These are phyloP conservation scores for Litsea cubeba DNA, from an alignment of 164 flowering plant genomes.

Conservation along the genomic window DNA sequence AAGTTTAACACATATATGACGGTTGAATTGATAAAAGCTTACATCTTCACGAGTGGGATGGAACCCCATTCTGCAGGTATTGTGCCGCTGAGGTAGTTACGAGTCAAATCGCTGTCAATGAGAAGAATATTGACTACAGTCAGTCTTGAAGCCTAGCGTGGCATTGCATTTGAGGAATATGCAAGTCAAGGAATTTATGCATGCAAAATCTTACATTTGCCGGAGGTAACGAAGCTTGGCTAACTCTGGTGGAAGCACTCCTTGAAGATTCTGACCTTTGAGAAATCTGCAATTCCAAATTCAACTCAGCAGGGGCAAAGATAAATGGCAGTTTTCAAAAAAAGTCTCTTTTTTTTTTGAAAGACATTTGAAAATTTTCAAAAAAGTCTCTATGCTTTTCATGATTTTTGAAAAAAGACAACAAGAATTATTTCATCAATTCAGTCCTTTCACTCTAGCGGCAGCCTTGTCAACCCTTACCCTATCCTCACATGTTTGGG, in stretches of 20 bases:
- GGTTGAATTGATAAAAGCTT: constrained; percentile 10
- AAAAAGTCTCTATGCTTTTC: too few species aligned
- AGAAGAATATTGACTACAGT: not conserved
- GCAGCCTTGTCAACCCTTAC: too few species aligned
- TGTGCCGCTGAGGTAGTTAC: constrained; percentile 62
- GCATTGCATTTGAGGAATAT: not conserved
- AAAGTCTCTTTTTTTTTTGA: too few species aligned
- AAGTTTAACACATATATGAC: not conserved
- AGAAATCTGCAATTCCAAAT: not conserved
- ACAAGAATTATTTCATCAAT: too few species aligned
- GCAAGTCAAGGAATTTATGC: not conserved
- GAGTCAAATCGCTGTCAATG: constrained; percentile 50
- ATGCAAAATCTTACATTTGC: not conserved
- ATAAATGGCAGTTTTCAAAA: too few species aligned
- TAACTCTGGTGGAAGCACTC: constrained; percentile 5
- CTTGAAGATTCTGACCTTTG: not conserved
- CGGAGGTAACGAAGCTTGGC: constrained; percentile 1
- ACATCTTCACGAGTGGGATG: constrained; percentile 36
- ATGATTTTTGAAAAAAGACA: too few species aligned
- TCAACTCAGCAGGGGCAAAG: too few species aligned
- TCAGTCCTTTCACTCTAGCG: too few species aligned
- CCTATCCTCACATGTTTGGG: too few species aligned
- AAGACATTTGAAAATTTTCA: too few species aligned
- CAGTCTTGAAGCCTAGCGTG: not conserved
- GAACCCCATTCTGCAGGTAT: constrained; percentile 66